Base-by-base conservation (phyloP, 495 filamentous ascomycete species). In the Trichoderma parareesei region DNA sequence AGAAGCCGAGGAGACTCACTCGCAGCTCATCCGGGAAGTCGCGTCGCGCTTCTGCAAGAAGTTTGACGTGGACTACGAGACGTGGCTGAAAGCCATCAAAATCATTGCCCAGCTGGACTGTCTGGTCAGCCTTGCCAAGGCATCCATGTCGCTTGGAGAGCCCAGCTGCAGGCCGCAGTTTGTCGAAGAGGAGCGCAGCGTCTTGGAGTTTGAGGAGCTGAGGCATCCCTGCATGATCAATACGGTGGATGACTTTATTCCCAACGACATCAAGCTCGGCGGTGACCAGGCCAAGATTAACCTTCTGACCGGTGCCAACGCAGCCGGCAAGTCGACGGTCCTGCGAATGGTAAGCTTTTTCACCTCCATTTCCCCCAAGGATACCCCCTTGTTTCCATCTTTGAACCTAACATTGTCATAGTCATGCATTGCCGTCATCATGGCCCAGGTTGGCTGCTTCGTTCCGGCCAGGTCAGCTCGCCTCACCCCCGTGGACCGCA, bases 381-480 rank as follows among this genome's bases (percentile, higher is more conserved):
- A 49, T 49, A 63, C 9, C 49, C 64, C 63, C 20, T 10, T 57
- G n/a, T 49, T 18, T 2, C 2, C 63, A 27, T 66, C 4, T 38
- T 20, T 63, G 42, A 75, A 87, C 85, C 92, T 74, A 67, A 74
- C 67, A 11, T 37, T 1, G 5, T 6, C 38, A 0, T 64, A 81
- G 79, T 77, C 93, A 42, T 99, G 94, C 72, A 87, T 93, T 65
- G 94, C 94, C 3, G 93, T 96, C 61, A 97, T 99, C 71, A 92
- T 99, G 87, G 94, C 94, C n/a, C 94, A 99, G 71, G 89, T 99
- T 33, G 94, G 94, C 66, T 97, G 93, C 76, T 90, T 96, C 69
- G 85, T 99, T 4, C 94, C 94, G 27, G 91, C 89, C 68, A 76
- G 80, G 38, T 90, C 90, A 7, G 94, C 94, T 10, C 84, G 81